Conservation (phyloP, 140 eudicot genomes). For the Bidens hawaiensis region DNA sequence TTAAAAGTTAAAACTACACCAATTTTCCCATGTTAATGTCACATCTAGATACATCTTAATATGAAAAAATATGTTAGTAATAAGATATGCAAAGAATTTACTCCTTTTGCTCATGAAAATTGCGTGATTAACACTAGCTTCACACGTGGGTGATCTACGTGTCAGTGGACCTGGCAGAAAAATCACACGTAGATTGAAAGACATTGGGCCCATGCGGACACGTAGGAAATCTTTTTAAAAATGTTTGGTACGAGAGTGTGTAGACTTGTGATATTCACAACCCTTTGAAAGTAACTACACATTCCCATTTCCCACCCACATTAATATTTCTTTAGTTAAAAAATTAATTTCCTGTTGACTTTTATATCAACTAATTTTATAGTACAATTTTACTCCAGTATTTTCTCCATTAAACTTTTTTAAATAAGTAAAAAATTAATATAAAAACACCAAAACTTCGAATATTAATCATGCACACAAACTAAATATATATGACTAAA, state of each 20-base stretch:
- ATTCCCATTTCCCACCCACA: constrained; percentile 11
- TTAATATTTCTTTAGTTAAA: not conserved
- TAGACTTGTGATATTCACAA: constrained; percentile 16
- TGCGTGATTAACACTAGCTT: not conserved
- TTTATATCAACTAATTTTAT: too few relatives aligned
- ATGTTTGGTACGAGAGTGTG: constrained; percentile 3
- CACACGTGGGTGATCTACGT: not conserved
- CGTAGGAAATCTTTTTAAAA: not conserved
- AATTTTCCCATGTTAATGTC: too few relatives aligned
- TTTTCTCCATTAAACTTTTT: too few relatives aligned
- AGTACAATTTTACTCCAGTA: too few relatives aligned
- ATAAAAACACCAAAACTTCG: too few relatives aligned
- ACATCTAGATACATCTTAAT: not conserved
- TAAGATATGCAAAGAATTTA: not conserved
- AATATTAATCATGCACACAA: too few relatives aligned
- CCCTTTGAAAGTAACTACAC: constrained; percentile 18
- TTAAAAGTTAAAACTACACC: too few relatives aligned
- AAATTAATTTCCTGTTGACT: not conserved
- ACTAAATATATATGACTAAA: too few relatives aligned
- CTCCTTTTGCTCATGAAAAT: not conserved
- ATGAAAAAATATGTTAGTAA: not conserved
- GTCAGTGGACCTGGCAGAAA: constrained; percentile 4
- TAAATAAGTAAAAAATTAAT: too few relatives aligned
- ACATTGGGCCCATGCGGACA: constrained; percentile 16
- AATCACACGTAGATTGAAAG: constrained; percentile 7